Conservation (phyloP, 257 asterid genomes). For the Mentha longifolia region DNA sequence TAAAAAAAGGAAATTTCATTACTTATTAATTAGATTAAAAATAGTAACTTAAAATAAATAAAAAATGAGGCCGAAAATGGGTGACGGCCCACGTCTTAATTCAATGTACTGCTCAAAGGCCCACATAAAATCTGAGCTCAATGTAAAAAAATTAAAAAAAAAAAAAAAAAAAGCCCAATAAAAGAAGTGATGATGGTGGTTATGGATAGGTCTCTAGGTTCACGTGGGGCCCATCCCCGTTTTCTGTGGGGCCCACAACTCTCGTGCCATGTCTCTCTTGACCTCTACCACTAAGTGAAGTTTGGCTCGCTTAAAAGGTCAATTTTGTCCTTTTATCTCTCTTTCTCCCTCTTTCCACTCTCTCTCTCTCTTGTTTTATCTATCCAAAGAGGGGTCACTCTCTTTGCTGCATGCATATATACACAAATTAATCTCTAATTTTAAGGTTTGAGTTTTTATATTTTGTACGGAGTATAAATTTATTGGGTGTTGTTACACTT, state of each 20-base stretch:
- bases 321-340: conserved; percentile 29
- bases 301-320: conserved; percentile 18
- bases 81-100: conserved; percentile 42
- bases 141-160: conserved; percentile 9
- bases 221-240: conserved; percentile 36
- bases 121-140: conserved; percentile 29
- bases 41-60: background rate
- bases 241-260: conserved; percentile 34
- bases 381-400: background rate
- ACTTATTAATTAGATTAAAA: background rate
- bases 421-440: too few relatives aligned
- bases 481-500: background rate
- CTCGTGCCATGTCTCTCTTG: conserved; percentile 42
- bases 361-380: too few relatives aligned
- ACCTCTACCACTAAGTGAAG: background rate
- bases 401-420: background rate
- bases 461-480: background rate
- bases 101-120: conserved; percentile 31
- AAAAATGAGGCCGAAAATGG: conserved; percentile 37
- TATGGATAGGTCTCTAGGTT: conserved; percentile 43
- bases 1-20: too few relatives aligned
- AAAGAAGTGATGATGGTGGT: conserved; percentile 36
- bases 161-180: conserved; percentile 53
- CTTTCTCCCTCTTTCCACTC: too few relatives aligned
- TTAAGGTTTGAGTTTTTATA: background rate